These are phyloP conservation scores for Pseudogymnoascus sp. DNA, from an alignment of 2,329 filamentous ascomycete genomes.

Conservation along the genomic window DNA sequence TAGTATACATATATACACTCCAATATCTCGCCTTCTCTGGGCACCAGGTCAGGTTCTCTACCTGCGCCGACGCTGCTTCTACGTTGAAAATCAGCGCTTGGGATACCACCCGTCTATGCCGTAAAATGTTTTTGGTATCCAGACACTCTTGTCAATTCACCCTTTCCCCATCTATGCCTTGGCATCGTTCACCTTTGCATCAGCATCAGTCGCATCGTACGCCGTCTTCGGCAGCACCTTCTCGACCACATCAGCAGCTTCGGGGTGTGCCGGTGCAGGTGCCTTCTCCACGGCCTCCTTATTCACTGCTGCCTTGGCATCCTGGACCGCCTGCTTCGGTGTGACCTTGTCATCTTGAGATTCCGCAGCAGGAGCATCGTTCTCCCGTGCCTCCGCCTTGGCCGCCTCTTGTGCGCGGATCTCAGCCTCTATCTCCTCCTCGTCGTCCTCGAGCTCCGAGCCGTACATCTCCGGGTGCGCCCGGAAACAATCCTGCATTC, in stretches of 20 bases:
- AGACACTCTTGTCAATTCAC: background rate
- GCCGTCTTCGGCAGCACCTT: background rate
- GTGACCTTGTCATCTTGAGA: background rate
- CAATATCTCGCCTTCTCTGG: background rate
- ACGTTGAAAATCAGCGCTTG: background rate
- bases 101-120: background rate
- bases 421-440: conserved; percentile 43
- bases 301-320: background rate
- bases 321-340: background rate
- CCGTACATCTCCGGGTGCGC: conserved; percentile 90
- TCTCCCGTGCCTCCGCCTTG: conserved; percentile 11
- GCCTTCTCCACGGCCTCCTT: background rate
- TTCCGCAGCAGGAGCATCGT: background rate
- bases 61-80: background rate
- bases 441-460: conserved; percentile 74
- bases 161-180: background rate
- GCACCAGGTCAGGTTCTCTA: background rate
- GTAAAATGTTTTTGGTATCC: background rate
- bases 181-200: background rate
- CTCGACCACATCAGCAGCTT: background rate
- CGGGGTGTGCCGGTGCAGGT: background rate
- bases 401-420: conserved; percentile 21
- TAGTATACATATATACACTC: conserved; percentile 8
- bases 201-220: background rate
- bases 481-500: conserved; percentile 96